Conservation (phyloP, 352 stramenopile species). For the Thraustochytrium striatum region DNA sequence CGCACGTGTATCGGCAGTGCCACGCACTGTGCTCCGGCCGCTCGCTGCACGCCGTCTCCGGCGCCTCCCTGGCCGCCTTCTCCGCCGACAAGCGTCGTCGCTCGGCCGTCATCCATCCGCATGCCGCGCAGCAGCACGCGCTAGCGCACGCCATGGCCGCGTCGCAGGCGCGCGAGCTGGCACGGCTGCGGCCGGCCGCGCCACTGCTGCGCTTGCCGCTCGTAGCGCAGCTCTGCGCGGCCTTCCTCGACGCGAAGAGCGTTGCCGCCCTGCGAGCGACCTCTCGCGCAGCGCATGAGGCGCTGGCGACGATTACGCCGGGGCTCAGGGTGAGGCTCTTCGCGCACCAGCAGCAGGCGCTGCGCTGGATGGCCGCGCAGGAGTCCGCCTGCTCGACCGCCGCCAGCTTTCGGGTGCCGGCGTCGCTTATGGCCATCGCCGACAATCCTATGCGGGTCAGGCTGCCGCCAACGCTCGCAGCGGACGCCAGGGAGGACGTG, state of each 20-base stretch:
- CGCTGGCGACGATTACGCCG: not conserved
- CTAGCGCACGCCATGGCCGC: not conserved
- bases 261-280: not conserved
- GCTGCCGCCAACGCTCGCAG: not conserved
- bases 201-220: not conserved
- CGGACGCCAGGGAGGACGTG: not conserved
- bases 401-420: not conserved
- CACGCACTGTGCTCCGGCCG: not conserved
- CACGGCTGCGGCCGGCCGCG: not conserved
- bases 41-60: not conserved
- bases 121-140: no score
- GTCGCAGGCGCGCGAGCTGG: not conserved
- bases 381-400: not conserved
- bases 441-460: not conserved
- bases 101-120: no score
- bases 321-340: constrained; percentile 32
- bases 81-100: not conserved
- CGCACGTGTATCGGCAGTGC: not conserved
- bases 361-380: constrained; percentile 38
- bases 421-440: not conserved
- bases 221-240: not conserved
- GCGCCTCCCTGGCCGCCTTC: not conserved
- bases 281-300: not conserved
- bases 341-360: constrained; percentile 40
- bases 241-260: not conserved